Base-by-base conservation (phyloP, 768 basidiomycete genomes). In the Nidularia pulvinata region DNA sequence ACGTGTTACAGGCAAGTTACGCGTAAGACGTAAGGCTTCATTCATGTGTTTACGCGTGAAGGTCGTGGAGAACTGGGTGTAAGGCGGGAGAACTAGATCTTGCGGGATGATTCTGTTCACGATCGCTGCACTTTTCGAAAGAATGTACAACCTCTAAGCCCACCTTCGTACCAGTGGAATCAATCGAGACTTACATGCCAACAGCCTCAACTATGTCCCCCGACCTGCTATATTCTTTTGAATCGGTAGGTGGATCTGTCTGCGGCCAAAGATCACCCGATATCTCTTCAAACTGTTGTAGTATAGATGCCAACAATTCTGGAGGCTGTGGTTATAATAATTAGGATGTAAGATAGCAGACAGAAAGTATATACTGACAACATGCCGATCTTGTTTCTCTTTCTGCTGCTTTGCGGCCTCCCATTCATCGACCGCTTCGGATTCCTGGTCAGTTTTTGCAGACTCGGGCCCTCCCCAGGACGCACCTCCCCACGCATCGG, bases 21-120 rank as follows among this genome's bases (percentile, higher is more conserved):
- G 80, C 0, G 89, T 89, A 48, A 88, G 67, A 46, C 82, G 83
- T 16, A 92, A 69, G 7, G 86, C 77, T 6, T 84, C 82, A 1
- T 78, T 74, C 70, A 84, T 75, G 43, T 83, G 74, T 61, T 85
- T 89, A 6, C 79, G 76, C 5, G 74, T 78, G 49, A 79, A 78
- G 7, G 86, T 85, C 51, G 79, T 81, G 0, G 75, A 55, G 55
- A 89, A 88, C 5, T 76, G 74, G 6, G 72, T 65, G 30, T 68
- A 63, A 5, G 78, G 73, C 11, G 84, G 80, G 4, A 89, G 67
- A 5, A 74, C 72, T 42, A 82, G 58, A 55, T 81, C 76, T 22
- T 73, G 67, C 4, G 87, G 85, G 42, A 85, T 65, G 36, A 86
- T 65, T 42, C 74, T 72, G 6, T 75, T 64, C 33, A 74, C 59